Conservation (phyloP, 2,329 filamentous ascomycete genomes). For the Pyricularia sp. region DNA sequence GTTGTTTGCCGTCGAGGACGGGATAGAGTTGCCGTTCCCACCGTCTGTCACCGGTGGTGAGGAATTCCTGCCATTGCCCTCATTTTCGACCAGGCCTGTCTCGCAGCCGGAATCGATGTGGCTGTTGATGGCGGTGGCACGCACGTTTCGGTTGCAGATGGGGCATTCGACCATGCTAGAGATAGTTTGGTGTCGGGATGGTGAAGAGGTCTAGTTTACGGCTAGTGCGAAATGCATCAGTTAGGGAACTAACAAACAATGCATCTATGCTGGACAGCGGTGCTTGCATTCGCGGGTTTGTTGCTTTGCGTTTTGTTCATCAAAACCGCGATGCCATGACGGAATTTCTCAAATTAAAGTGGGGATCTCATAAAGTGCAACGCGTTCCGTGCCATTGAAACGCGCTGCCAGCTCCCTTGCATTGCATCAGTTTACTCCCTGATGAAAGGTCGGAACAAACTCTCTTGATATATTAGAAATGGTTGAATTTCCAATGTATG, state of each 20-base stretch:
- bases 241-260: background rate
- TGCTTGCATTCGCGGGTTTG: background rate
- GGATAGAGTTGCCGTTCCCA: constrained; percentile 15
- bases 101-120: constrained; percentile 81
- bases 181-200: background rate
- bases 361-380: background rate
- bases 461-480: too few relatives aligned
- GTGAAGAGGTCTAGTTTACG: background rate
- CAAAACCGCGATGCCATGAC: background rate
- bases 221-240: background rate
- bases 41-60: constrained; percentile 11
- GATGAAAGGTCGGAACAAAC: background rate
- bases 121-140: constrained; percentile 64
- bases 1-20: constrained; percentile 18
- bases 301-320: background rate
- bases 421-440: background rate
- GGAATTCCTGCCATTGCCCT: constrained; percentile 15
- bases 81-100: constrained; percentile 47
- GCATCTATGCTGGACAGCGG: background rate
- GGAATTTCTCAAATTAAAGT: constrained; percentile 1
- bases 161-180: constrained; percentile 56
- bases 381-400: background rate
- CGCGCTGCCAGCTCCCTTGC: background rate
- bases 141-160: constrained; percentile 64
- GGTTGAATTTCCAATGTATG: too few relatives aligned